Conservation (phyloP, 345 rosid genomes). For the Salix viminalis region DNA sequence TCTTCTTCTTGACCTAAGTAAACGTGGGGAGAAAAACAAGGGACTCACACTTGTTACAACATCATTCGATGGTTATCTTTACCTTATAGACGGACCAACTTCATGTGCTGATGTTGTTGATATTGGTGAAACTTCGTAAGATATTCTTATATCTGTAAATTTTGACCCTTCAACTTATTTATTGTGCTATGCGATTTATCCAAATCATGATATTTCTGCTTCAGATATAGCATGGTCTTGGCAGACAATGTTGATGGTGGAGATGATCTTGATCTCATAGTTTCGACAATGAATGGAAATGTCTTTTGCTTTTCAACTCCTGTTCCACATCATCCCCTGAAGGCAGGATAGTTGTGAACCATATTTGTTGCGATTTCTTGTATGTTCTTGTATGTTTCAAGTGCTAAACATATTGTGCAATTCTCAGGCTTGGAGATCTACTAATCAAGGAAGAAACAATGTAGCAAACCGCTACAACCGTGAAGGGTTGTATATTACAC, state of each 20-base stretch:
- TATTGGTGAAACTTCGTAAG: slow-evolving; percentile 99
- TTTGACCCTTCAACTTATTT: not conserved
- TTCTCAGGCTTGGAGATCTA: slow-evolving; percentile 89
- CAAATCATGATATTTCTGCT: slow-evolving; percentile 11
- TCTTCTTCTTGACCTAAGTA: slow-evolving; percentile 87
- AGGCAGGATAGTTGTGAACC: slow-evolving; percentile 48
- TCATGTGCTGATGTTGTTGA: slow-evolving; percentile 97
- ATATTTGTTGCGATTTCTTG: not conserved
- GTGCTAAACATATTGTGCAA: slow-evolving; percentile 12
- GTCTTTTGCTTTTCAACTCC: slow-evolving; percentile 99
- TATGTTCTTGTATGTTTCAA: slow-evolving; percentile 4
- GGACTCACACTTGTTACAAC: slow-evolving; percentile 91
- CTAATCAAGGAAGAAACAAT: slow-evolving; percentile 92
- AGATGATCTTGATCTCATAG: slow-evolving; percentile 97
- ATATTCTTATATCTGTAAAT: slow-evolving; percentile 9
- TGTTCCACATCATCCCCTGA: slow-evolving; percentile 89
- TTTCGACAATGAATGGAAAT: slow-evolving; percentile 96
- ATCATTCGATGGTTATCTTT: slow-evolving; percentile 94
- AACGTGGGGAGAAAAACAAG: slow-evolving; percentile 66
- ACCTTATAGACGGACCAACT: slow-evolving; percentile 96
- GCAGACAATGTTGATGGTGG: slow-evolving; percentile 99
- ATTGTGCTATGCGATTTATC: slow-evolving; percentile 8
- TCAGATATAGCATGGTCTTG: slow-evolving; percentile 94
- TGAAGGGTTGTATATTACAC: slow-evolving; percentile 76
- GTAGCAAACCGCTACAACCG: slow-evolving; percentile 61